phyloP scores from a whole-genome alignment of 2,329 filamentous ascomycete genomes.

The Cyphellophora attinorum region DNA sequence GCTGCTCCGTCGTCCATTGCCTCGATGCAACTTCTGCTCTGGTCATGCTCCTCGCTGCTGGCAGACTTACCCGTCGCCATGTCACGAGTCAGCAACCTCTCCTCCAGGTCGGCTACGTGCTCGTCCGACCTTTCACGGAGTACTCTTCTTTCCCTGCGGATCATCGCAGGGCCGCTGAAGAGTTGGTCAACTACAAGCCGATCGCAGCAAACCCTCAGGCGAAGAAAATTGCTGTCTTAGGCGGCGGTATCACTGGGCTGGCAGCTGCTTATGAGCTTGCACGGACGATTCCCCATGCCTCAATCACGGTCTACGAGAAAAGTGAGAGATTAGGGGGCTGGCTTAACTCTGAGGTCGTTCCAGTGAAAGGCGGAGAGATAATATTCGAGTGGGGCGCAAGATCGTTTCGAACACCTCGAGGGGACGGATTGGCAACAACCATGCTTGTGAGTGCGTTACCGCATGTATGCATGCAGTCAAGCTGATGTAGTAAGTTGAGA shows the following conservation, averaged over 20 bases:
- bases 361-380: conserved; percentile 53
- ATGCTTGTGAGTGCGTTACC: conserved; percentile 63
- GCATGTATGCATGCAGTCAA: no score
- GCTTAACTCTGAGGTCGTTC: conserved; percentile 59
- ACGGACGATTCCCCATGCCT: conserved; percentile 54
- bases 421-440: conserved; percentile 54
- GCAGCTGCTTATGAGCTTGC: conserved; percentile 68
- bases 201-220: conserved; percentile 20
- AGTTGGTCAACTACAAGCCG: no score
- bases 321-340: conserved; percentile 67
- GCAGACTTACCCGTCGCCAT: background rate
- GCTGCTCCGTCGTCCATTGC: no score
- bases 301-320: conserved; percentile 75
- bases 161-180: no score
- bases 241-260: conserved; percentile 76
- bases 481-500: no score
- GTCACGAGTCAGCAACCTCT: background rate
- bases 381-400: conserved; percentile 79
- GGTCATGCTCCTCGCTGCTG: background rate
- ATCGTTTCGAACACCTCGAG: conserved; percentile 51
- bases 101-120: no score
- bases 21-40: no score
- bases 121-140: no score
- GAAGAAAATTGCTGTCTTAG: conserved; percentile 56
- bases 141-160: no score